phyloP scores from a whole-genome alignment of 1,139 yeast genomes.

The Protomyces arabidopsidicola region DNA sequence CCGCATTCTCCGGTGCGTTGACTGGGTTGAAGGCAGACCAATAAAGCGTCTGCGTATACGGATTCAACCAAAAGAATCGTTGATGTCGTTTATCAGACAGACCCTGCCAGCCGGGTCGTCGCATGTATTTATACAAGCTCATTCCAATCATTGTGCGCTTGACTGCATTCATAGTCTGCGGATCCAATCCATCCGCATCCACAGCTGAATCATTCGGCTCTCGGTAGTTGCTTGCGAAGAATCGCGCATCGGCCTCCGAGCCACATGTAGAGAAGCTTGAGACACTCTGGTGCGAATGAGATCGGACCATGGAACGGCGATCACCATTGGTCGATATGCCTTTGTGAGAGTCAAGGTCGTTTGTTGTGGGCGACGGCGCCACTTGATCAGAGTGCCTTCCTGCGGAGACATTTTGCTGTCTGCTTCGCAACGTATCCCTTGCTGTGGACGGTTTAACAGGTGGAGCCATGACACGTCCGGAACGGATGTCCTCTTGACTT shows the following conservation, averaged over 20 bases:
- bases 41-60: constrained; percentile 81
- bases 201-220: neutral
- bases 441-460: constrained; percentile 32
- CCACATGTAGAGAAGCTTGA: constrained; percentile 23
- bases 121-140: constrained; percentile 77
- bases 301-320: constrained; percentile 1
- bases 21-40: constrained; percentile 87
- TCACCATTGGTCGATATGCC: neutral
- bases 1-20: constrained; percentile 48
- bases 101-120: constrained; percentile 38
- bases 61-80: constrained; percentile 94
- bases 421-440: constrained; percentile 6
- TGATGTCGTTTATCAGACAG: constrained; percentile 80
- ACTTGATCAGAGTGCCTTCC: neutral
- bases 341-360: neutral
- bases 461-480: constrained; percentile 17
- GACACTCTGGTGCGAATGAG: constrained; percentile 10
- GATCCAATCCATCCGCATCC: constrained; percentile 15
- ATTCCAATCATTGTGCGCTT: constrained; percentile 94
- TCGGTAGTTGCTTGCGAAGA: neutral
- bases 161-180: constrained; percentile 68
- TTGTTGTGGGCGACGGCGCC: neutral
- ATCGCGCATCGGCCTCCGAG: constrained; percentile 11
- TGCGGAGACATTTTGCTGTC: neutral
- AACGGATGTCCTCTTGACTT: neutral